Evolutionary conservation across 768 basidiomycete genomes (phyloP), one percentile per base, ranked within the genome.

Genomic region (Tubosaeta brunneosetosa): DNA sequence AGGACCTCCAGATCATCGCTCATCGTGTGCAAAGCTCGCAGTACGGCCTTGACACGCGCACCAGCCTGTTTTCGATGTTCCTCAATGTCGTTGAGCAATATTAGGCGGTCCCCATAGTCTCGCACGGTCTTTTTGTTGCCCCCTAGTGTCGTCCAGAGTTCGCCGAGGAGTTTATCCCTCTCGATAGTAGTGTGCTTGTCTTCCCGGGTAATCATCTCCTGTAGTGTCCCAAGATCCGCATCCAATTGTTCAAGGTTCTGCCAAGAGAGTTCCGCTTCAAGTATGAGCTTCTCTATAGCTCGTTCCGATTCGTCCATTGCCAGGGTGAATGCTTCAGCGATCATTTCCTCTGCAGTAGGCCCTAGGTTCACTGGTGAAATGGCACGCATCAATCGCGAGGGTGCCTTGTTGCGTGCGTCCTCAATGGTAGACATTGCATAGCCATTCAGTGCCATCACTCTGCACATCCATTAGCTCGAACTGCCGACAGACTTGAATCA

Each of bases 1-100:
- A 91, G 68, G 41, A 88, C 86, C 62, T 88, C 86, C 75, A 91
- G 82, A 55, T 90, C 87, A 33, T 79, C 82, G 56, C 79, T 80
- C 82, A 90, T 79, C 36, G 73, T 71, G 27, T 80, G 69, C 55
- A 91, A 68, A 10, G 81, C 75, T 47, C 83, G 82, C 59, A 87
- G 61, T 13, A 86, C 79, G 0, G 79, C 80, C 31, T 76, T 77
- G n/a, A 91, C 86, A 55, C 86, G 87, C 10, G 72, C 78, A 36
- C 76, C 67, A 4, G 89, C 88, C 53, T 77, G 75, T 57, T 76
- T 77, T 58, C 86, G 74, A 59, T 86, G 89, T 32, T 60, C 66
- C 9, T 75, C 74, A 12, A 90, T 64, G 42, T 79, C 76, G 49
- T 72, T 73, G 52, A 91, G 73, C 43, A 91, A 67, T 3, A 42